These are phyloP conservation scores for Naegleria fowleri DNA, from an alignment of 208 protist species.

Conservation along the genomic window DNA sequence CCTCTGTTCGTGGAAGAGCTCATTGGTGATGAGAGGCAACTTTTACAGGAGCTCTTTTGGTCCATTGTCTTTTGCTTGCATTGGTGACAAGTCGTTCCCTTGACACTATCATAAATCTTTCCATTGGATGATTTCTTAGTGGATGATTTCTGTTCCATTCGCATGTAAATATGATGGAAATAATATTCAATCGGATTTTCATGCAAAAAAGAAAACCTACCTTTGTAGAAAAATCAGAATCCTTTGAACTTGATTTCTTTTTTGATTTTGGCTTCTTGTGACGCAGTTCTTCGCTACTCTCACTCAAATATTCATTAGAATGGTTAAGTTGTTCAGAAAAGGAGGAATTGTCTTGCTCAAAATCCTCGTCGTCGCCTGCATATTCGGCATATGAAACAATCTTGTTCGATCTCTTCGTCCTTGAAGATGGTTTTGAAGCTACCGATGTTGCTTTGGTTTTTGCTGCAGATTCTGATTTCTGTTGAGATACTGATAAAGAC, in stretches of 20 bases:
- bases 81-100: constrained; percentile 8
- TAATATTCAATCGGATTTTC: no score
- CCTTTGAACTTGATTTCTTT: no score
- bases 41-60: neutral
- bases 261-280: no score
- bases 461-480: neutral
- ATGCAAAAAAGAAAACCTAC: no score
- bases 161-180: no score
- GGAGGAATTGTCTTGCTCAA: neutral
- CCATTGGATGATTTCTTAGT: no score
- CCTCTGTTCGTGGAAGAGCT: neutral
- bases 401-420: neutral
- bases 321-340: no score
- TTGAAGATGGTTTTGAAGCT: neutral
- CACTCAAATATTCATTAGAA: no score
- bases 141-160: no score
- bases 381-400: neutral
- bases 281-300: no score
- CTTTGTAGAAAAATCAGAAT: no score
- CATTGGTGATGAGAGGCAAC: neutral
- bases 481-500: neutral
- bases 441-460: neutral
- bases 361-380: neutral
- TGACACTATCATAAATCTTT: neutral
- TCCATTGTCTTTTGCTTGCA: constrained; percentile 19